Conservation (phyloP, 139 green algal species). For the Ulvella scutata region DNA sequence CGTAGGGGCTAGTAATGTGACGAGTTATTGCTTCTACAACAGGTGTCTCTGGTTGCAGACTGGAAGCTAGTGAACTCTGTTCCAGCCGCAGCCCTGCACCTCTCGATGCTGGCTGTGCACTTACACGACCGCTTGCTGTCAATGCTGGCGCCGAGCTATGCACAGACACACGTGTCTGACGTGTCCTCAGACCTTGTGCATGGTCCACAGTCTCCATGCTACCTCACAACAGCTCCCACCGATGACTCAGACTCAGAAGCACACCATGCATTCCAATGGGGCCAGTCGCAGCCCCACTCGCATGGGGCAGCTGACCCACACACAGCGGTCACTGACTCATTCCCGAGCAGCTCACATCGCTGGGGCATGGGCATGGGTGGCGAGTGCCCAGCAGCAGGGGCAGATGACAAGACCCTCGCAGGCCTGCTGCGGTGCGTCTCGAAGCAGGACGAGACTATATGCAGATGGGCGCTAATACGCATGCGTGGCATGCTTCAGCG, state of each 20-base stretch:
- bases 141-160: neutral
- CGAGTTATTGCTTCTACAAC: no score
- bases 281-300: no score
- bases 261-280: no score
- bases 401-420: neutral
- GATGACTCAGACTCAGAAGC: neutral
- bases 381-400: no score
- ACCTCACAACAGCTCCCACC: neutral
- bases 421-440: neutral
- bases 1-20: no score
- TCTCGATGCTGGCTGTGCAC: neutral
- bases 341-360: no score
- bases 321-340: no score
- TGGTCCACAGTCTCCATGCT: neutral
- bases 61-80: slow-evolving; percentile 3
- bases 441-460: neutral
- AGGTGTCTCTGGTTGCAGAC: no score
- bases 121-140: neutral
- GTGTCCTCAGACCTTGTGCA: neutral
- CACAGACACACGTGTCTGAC: neutral
- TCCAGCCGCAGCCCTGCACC: neutral
- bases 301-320: no score
- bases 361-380: no score
- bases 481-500: neutral
- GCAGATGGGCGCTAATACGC: neutral